Conservation (phyloP, 2,329 filamentous ascomycete species). For the Thelonectria rubi region DNA sequence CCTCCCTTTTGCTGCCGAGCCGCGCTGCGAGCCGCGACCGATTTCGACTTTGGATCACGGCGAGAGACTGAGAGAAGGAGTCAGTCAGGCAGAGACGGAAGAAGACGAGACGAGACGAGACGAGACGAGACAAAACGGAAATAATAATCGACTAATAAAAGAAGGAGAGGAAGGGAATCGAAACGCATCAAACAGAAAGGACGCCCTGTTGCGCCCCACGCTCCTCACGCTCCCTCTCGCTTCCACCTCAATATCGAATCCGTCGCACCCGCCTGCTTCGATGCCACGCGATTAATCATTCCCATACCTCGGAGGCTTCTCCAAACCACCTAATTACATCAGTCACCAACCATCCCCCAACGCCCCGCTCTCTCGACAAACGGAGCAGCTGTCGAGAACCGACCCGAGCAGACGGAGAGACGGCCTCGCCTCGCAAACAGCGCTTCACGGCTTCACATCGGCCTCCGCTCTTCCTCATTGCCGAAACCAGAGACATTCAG, state of each 20-base stretch:
- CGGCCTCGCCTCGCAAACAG: conserved; percentile 14
- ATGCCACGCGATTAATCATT: conserved; percentile 24
- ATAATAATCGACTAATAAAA: conserved; percentile 21
- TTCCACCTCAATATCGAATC: conserved; percentile 19
- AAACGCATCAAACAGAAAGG: conserved; percentile 18
- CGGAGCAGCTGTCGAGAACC: background rate
- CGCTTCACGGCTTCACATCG: conserved; percentile 5
- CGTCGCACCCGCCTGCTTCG: conserved; percentile 11
- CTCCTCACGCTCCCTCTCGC: conserved; percentile 7
- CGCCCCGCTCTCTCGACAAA: conserved; percentile 23
- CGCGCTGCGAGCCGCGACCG: conserved; percentile 7
- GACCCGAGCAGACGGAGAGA: background rate
- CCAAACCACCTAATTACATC: conserved; percentile 15
- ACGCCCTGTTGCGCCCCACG: conserved; percentile 25
- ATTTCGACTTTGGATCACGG: conserved; percentile 15
- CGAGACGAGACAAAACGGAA: conserved; percentile 17
- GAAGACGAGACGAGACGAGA: conserved; percentile 27
- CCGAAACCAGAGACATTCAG: conserved; percentile 21
- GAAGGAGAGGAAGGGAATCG: conserved; percentile 20
- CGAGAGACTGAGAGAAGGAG: conserved; percentile 12
- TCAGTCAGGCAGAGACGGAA: conserved; percentile 26
- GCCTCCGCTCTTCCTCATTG: conserved; percentile 7
- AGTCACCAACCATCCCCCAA: conserved; percentile 22
- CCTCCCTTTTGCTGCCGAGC: conserved; percentile 7
- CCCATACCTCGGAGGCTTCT: conserved; percentile 23